Percentiles rank a stretch among this genome's conserved stretches.
Conservation (phyloP, 108 stramenopile species). For the Craspedostauros australis region DNA sequence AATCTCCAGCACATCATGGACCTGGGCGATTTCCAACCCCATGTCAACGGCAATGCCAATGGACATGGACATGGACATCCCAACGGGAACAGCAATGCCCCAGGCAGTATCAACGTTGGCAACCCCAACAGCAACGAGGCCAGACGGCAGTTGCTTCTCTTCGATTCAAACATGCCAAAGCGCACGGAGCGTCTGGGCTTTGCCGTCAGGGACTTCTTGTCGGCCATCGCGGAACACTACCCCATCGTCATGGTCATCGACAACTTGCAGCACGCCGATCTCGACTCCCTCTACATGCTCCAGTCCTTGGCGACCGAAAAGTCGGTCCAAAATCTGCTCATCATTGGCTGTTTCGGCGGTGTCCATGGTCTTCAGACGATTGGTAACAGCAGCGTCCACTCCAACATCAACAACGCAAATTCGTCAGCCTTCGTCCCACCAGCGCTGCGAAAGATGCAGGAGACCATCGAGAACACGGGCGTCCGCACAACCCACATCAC, state of each 20-base stretch:
- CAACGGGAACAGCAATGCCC: neutral
- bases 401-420: no score
- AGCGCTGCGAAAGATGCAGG: no score
- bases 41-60: no score
- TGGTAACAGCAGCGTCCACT: no score
- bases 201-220: conserved; percentile 18
- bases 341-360: conserved; percentile 11
- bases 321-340: conserved; percentile 7
- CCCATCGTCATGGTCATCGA: conserved; percentile 16
- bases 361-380: no score
- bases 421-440: no score
- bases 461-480: no score
- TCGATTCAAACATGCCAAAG: conserved; percentile 16
- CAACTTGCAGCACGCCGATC: conserved; percentile 14
- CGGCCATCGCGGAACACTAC: conserved; percentile 13
- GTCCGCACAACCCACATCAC: no score
- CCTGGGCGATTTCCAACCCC: no score
- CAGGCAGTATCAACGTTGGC: neutral
- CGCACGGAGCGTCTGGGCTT: conserved; percentile 9
- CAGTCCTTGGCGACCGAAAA: conserved; percentile 2
- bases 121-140: no score
- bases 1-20: no score
- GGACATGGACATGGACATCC: neutral
- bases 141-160: no score
- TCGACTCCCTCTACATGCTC: conserved; percentile 3